Conservation (phyloP, 805 yeast species). For the Candida chauliodis region DNA sequence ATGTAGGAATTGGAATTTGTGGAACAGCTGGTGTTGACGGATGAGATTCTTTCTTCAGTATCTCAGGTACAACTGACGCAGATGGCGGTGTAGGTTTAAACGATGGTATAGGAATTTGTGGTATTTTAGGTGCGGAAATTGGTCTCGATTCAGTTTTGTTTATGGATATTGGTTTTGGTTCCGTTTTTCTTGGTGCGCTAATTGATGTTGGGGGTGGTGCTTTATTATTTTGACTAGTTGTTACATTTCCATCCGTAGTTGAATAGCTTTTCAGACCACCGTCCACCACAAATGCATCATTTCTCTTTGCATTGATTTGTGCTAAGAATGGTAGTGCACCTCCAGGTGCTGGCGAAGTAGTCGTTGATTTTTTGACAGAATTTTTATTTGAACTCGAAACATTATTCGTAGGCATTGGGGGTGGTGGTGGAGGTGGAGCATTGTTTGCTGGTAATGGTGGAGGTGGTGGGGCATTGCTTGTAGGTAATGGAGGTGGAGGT, state of each 20-base stretch:
- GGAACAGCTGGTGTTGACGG: constrained; percentile 7
- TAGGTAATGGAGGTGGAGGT: constrained; percentile 7
- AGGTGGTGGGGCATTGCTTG: constrained; percentile 11
- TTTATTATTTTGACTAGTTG: too few relatives aligned
- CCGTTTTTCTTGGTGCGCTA: not conserved
- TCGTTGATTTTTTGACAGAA: constrained; percentile 12
- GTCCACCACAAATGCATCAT: constrained; percentile 48
- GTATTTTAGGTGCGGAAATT: constrained; percentile 9
- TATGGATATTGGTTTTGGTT: constrained; percentile 15
- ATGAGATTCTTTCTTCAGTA: too few relatives aligned
- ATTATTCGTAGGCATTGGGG: constrained; percentile 11
- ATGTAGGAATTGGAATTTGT: constrained; percentile 13
- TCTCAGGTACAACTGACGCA: too few relatives aligned
- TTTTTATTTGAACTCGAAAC: constrained; percentile 9
- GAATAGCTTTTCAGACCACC: constrained; percentile 10
- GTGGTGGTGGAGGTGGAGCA: constrained; percentile 14
- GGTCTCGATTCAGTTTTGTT: constrained; percentile 11
- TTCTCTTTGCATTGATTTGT: constrained; percentile 53
- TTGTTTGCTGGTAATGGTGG: constrained; percentile 14
- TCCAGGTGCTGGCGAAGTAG: constrained; percentile 15
- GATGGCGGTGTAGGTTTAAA: constrained; percentile 3
- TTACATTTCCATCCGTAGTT: too few relatives aligned
- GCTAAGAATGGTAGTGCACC: constrained; percentile 57
- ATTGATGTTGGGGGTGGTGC: constrained; percentile 11
- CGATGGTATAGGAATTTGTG: constrained; percentile 16